These are phyloP conservation scores for Ustilago trichophora DNA, from an alignment of 1,284 basidiomycete genomes.

Conservation along the genomic window DNA sequence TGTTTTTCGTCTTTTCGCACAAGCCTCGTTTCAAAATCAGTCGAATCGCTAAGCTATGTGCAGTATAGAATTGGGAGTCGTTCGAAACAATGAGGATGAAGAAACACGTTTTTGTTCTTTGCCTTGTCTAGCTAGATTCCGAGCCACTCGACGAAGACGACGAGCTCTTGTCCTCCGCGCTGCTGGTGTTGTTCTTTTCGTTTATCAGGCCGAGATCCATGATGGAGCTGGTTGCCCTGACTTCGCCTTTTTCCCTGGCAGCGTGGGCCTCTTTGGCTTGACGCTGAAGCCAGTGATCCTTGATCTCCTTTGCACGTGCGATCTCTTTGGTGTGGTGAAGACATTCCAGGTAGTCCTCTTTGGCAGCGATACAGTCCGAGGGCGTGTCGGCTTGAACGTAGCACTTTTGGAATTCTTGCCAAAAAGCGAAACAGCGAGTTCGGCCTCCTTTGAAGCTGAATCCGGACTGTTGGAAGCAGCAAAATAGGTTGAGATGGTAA, in stretches of 20 bases:
- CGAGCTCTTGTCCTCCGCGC: too few species aligned
- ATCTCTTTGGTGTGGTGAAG: constrained; percentile 85
- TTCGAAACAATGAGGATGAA: too few species aligned
- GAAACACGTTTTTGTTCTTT: neutral
- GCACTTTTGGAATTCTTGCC: constrained; percentile 82
- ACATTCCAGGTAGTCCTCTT: constrained; percentile 92
- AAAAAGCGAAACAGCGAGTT: constrained; percentile 88
- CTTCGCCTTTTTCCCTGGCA: constrained; percentile 54
- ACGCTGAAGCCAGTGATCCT: constrained; percentile 56
- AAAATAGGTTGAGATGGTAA: neutral
- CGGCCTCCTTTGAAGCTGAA: constrained; percentile 78
- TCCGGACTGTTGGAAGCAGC: constrained; percentile 69
- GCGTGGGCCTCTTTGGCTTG: constrained; percentile 52
- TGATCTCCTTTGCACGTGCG: constrained; percentile 55
- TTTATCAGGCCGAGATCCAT: constrained; percentile 55
- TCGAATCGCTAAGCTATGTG: too few species aligned
- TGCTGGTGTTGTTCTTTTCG: constrained; percentile 1
- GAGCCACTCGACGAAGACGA: too few species aligned
- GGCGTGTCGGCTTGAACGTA: constrained; percentile 84
- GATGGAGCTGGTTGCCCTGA: constrained; percentile 52
- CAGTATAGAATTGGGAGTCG: too few species aligned
- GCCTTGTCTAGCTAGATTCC: neutral
- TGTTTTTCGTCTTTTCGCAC: too few species aligned
- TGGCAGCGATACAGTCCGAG: constrained; percentile 76
- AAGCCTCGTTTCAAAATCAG: too few species aligned